Evolutionary conservation across 305 asterid species (phyloP), one percentile per base, ranked within the genome.

Genomic region (Euphrasia arctica): DNA sequence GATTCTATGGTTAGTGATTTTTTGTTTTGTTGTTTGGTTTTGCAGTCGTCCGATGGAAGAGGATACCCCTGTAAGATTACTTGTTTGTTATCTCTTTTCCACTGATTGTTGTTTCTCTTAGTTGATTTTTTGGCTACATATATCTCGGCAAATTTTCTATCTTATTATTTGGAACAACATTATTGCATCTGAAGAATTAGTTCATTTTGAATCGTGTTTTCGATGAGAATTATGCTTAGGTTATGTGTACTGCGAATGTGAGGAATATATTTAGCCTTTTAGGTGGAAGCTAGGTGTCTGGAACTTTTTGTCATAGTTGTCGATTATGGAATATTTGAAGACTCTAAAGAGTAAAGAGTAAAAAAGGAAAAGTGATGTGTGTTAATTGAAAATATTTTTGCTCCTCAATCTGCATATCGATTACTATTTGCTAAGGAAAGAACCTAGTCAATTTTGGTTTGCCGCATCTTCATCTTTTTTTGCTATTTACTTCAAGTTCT

Each of bases 1-100:
- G 45, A 50, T 64, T 57, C 49, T 63, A n/a, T 71, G 69, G 68
- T 15, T 14, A n/a, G n/a, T n/a, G n/a, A n/a, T 42, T n/a, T n/a
- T 66, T 14, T 63, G 11, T 69, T 50, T 60, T 73, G 59, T 50
- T 27, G 3, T 58, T 22, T 5, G 62, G 29, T 52, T 67, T 5
- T 75, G 81, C 90, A 89, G 97, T 73, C 84, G 89, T 41, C 87
- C 97, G 49, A 90, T 83, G 94, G 95, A 90, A 14, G 95, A 87
- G 72, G 97, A 88, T 76, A 72, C 81, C 67, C 83, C 91, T 1
- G 97, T 88, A 83, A 85, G 95, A 69, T 34, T 22, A 54, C 58
- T 32, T 18, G 43, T 56, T 34, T 32, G 60, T 59, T 67, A 2
- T 52, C 8, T 63, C 32, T 64, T 28, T 57, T 34, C 9, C 5